Evolutionary conservation across 1,284 basidiomycete genomes (phyloP), one percentile per base, ranked within the genome.

Genomic region (Apiotrichum sp.): DNA sequence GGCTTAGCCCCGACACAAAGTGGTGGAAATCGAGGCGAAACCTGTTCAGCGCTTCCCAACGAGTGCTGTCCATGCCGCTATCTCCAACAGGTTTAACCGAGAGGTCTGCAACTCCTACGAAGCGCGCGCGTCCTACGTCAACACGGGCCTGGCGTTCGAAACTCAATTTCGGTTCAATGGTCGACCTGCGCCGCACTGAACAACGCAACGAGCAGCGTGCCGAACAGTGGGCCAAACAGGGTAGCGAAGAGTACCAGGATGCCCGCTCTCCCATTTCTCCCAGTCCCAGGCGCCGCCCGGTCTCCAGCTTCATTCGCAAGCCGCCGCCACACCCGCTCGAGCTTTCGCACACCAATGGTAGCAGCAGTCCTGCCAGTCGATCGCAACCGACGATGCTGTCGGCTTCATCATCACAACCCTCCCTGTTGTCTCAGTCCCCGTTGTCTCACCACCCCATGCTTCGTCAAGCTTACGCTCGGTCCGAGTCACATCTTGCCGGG

Each of bases 141-240:
- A 14, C n/a, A 31, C 29, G 35, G 14, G n/a, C 10, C 3, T 29
- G 42, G 22, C 59, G 59, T 39, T 55, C 52, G 32, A 51, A 50
- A 9, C 55, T 61, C 31, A 55, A 57, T 50, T 61, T 61, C 56
- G 59, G 59, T 6, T 61, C 59, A 22, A 58, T 61, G 56, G 59
- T 61, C 33, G 56, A 61, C 46, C 49, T 61, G 0, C 47, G 47
- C 10, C 56, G 59, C 22, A 31, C 39, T 2, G 47, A 56, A n/a
- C 34, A 6, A 6, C 31, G 22, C 4, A 29, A 6, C 42, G 16
- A 13, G 16, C 7, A 5, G 6, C n/a, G 13, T 22, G n/a, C 42
- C 8, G 13, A n/a, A 7, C n/a, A n/a, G 16, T 6, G 6, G 16
- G 8, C 29, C 6, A 22, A 22, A 22, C 22, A 22, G 22, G 22